Base-by-base conservation (phyloP, 139 green algal genomes). In the Microglena sp. region DNA sequence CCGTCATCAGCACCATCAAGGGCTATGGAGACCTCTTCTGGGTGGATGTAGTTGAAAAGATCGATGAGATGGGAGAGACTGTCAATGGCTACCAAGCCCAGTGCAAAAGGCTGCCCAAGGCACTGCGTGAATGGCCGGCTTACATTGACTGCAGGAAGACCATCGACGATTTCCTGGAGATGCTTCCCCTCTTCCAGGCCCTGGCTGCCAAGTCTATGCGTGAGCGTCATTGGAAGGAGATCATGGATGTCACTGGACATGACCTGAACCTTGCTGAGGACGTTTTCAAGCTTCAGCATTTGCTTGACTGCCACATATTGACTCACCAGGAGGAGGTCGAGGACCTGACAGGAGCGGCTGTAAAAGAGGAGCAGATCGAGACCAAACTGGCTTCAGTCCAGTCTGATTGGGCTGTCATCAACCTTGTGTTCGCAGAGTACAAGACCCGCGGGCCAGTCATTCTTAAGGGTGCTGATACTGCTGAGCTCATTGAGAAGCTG, bases 311-410 rank as follows among this genome's bases (percentile, higher is more conserved):
- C 69, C 62, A 89, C 64, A 71, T 95, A 46, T 73, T 95, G 22
- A 61, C 62, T 22, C 57, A 86, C 64, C 71, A 72, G 22, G 91
- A 96, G 28, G 87, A 95, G 44, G 70, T 97, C 24, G 88, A 96
- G 75, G 91, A 96, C 65, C 76, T 97, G 35, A 82, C 76, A 32
- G 70, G 53, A 26, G 77, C 81, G 0, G 89, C 88, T 2, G 79
- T 91, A 7, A 97, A 96, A 74, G 91, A 97, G 79, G 91, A 94
- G 77, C 77, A 86, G 63, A 89, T 97, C 7, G 89, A 60, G n/a
- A 28, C 11, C 24, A 60, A 60, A 11, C 53, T 30, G n/a, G 53
- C 53, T 87, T 62, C 63, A 3, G 43, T 81, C 8, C 60, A 83
- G 66, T 60, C 53, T 1, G 86, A 90, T 44, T 92, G 86, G 86